Base-by-base conservation (phyloP, 345 rosid genomes). In the Eucalyptus grandis region DNA sequence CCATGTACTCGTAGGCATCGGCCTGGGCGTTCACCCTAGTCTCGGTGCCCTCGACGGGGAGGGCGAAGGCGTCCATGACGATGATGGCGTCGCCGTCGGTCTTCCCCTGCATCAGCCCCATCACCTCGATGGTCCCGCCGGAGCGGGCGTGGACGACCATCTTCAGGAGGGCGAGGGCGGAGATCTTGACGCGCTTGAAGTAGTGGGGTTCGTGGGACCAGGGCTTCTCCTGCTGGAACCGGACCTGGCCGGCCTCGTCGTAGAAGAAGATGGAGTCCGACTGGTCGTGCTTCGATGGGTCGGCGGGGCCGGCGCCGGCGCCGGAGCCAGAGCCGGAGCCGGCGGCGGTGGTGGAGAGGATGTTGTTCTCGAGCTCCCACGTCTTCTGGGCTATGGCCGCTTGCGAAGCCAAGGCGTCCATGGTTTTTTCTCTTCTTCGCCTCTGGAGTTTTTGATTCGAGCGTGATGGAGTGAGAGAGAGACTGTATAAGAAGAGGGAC, bases 131-230 rank as follows among this genome's bases (percentile, higher is more conserved):
- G 91, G 97, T 98, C 47, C 99, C 99, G 30, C 99, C 99, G 46
- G 99, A 98, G 91, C 99, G 99, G 46, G 99, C 99, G 94, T 98
- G 99, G 16, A 98, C 99, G 19, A 96, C 99, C 99, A 98, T 98
- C 97, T 98, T 98, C 31, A 97, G 97, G 37, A 98, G 96, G 22
- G 99, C 99, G 81, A 98, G 99, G 5, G 99, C 99, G 19, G 99
- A 98, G 94, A 98, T 96, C 94, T 94, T 98, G 16, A 98, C 99
- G 88, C 98, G 98, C 92, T 98, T 95, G 94, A 98, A 98, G 95
- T 95, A 97, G 95, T 98, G 96, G 51, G 99, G 99, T 58, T 97
- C 99, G 69, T 93, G 93, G 60, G 95, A 89, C 99, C 99, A 98
- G 40, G 99, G 99, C 94, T 94, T 98, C 90, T 98, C 99, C 91